phyloP scores from a whole-genome alignment of 805 yeast genomes.

The Candida rishiriensis region DNA sequence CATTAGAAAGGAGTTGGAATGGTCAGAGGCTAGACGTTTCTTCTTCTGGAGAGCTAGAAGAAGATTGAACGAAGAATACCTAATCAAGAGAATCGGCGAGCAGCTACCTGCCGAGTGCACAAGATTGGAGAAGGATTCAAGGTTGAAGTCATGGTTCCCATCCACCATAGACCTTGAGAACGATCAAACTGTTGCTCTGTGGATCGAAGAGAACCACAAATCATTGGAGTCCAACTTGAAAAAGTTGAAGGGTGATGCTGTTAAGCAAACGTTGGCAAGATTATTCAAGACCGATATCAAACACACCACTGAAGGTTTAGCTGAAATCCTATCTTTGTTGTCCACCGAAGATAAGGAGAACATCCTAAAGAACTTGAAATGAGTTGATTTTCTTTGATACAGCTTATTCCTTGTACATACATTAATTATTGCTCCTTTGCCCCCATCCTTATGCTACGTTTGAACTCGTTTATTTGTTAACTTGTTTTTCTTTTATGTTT shows the following conservation, averaged over 20 bases:
- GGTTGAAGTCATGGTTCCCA: slow-evolving; percentile 86
- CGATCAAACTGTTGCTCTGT: slow-evolving; percentile 74
- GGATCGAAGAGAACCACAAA: slow-evolving; percentile 78
- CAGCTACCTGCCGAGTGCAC: slow-evolving; percentile 45
- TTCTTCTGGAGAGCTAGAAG: slow-evolving; percentile 99
- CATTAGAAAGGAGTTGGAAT: slow-evolving; percentile 77
- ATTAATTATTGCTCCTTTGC: no score
- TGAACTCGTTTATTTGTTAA: background rate
- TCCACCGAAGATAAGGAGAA: slow-evolving; percentile 52
- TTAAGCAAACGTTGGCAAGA: slow-evolving; percentile 60
- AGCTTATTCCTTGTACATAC: no score
- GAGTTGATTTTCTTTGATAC: slow-evolving; percentile 3
- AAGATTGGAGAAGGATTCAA: slow-evolving; percentile 78
- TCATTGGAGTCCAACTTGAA: slow-evolving; percentile 56
- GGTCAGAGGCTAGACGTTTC: slow-evolving; percentile 87
- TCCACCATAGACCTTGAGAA: slow-evolving; percentile 60
- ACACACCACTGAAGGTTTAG: slow-evolving; percentile 50
- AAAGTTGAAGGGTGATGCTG: slow-evolving; percentile 60
- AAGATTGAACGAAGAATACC: slow-evolving; percentile 87
- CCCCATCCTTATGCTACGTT: no score
- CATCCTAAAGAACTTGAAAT: slow-evolving; percentile 28
- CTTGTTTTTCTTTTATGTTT: background rate
- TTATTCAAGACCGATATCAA: slow-evolving; percentile 50
- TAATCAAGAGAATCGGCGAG: slow-evolving; percentile 67
- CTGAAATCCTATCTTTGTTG: slow-evolving; percentile 49